These are phyloP conservation scores for Dittrichia graveolens DNA, from an alignment of 129 eudicot species.

Conservation along the genomic window DNA sequence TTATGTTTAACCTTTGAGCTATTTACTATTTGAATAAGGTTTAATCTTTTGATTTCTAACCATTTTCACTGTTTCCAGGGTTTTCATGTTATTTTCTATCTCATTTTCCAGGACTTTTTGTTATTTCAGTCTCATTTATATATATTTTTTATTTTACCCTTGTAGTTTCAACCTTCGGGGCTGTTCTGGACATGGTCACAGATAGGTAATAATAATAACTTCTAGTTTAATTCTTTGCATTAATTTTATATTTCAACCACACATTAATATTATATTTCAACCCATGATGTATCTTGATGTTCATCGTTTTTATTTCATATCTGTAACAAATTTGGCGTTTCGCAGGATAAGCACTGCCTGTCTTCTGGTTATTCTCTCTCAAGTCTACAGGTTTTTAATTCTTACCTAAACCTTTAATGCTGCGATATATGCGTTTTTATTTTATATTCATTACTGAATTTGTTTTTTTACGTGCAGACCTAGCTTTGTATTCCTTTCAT, in stretches of 20 bases:
- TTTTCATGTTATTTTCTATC: conserved; percentile 4
- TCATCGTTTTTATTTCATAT: conserved; percentile 9
- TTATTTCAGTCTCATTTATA: too few relatives aligned
- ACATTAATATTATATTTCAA: neutral
- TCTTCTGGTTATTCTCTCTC: conserved; percentile 86
- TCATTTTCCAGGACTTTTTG: neutral
- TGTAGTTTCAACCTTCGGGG: conserved; percentile 92
- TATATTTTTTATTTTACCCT: conserved; percentile 15
- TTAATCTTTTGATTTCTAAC: neutral
- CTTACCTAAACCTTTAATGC: neutral
- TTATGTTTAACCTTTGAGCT: neutral
- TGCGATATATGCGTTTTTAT: neutral
- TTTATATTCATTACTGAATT: neutral
- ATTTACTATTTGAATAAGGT: neutral
- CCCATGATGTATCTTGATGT: conserved; percentile 14
- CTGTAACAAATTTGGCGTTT: conserved; percentile 24
- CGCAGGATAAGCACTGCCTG: conserved; percentile 97
- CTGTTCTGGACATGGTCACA: conserved; percentile 98
- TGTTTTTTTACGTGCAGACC: conserved; percentile 60
- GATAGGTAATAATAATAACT: conserved; percentile 56
- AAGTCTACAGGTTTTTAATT: conserved; percentile 65
- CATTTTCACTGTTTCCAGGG: neutral
- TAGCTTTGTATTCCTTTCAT: conserved; percentile 76
- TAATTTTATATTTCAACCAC: neutral
- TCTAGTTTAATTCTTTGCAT: neutral